Base-by-base conservation (phyloP, 257 asterid genomes). In the Oldenlandia corymbosa region DNA sequence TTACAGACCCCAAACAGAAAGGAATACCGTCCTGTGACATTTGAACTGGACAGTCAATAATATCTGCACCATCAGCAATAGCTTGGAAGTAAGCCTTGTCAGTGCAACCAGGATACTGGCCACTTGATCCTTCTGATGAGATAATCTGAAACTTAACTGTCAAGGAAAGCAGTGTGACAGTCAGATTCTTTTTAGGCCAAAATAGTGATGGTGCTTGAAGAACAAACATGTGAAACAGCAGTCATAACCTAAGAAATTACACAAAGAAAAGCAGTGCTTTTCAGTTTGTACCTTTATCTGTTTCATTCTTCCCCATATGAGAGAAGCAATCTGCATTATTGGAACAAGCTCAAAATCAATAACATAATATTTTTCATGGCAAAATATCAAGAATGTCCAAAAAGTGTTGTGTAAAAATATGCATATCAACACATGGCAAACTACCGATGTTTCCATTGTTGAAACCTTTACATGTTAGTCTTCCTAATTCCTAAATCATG, bases 61-160 rank as follows among this genome's bases (percentile, higher is more conserved):
- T 43, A 68, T 90, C 97, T 28, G 70, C 92, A 30, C 94, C 95
- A 59, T 87, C 94, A 28, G 80, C 55, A 66, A 81, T 83, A 71
- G 95, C 97, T 78, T 75, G 69, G 23, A 52, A 54, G 59, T 87
- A 87, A 53, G 97, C 84, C 68, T 30, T 39, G 73, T 90, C 68
- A 2, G 94, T 85, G 78, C 95, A 87, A 46, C 94, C 97, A 54
- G 97, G 92, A 70, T 80, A 90, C 60, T 71, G 80, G 16, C 95
- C 95, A 72, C 95, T 85, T 56, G 97, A 90, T 82, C 97, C 97
- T 85, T 87, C 95, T 7, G 60, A 59, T 23, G 97, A 71, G 68
- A 87, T 80, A 50, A 90, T 67, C 79, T 68, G 72, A 67, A 78
- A 57, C 17, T 78, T 73, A n/a, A 31, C 95, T 90, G 88, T 37